Evolutionary conservation across 768 basidiomycete species (phyloP).

Genomic region (Boletus barrowsii): DNA sequence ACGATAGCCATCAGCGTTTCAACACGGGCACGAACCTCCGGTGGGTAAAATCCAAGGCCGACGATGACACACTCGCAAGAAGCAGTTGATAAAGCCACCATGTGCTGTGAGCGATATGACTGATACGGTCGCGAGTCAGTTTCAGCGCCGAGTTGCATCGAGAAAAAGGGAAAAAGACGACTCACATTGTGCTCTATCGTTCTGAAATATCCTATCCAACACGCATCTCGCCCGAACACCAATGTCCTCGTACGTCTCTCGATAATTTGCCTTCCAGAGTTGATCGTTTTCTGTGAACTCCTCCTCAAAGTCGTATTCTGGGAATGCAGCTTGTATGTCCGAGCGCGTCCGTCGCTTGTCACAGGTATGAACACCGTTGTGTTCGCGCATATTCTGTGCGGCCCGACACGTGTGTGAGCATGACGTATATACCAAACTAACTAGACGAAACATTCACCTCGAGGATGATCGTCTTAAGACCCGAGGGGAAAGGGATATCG

Average conservation of each 20-base stretch:
- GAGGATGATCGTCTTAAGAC: slow-evolving; percentile 41
- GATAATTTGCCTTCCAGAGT: slow-evolving; percentile 44
- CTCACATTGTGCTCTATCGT: slow-evolving; percentile 43
- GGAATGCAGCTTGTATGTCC: slow-evolving; percentile 40
- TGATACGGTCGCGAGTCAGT: slow-evolving; percentile 19
- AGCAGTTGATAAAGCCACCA: slow-evolving; percentile 57
- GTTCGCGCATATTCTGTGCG: slow-evolving; percentile 66
- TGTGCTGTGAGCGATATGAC: slow-evolving; percentile 69
- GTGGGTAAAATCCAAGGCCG: slow-evolving; percentile 48
- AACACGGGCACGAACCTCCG: slow-evolving; percentile 50
- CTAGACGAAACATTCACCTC: slow-evolving; percentile 42
- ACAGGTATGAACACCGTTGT: slow-evolving; percentile 65
- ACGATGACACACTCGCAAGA: slow-evolving; percentile 47
- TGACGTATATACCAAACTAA: not conserved
- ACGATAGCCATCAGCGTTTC: too few relatives aligned
- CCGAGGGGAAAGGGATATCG: slow-evolving; percentile 27
- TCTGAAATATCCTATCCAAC: slow-evolving; percentile 52
- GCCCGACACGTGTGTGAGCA: not conserved
- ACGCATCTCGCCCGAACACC: slow-evolving; percentile 48
- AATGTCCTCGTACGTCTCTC: slow-evolving; percentile 28
- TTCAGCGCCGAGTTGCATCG: not conserved
- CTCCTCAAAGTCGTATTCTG: slow-evolving; percentile 50
- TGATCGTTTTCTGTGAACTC: slow-evolving; percentile 60
- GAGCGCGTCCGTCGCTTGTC: slow-evolving; percentile 57
- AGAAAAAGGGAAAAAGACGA: not conserved